Base-by-base conservation (phyloP, 1,284 basidiomycete species). In the Ganoderma sinense region DNA sequence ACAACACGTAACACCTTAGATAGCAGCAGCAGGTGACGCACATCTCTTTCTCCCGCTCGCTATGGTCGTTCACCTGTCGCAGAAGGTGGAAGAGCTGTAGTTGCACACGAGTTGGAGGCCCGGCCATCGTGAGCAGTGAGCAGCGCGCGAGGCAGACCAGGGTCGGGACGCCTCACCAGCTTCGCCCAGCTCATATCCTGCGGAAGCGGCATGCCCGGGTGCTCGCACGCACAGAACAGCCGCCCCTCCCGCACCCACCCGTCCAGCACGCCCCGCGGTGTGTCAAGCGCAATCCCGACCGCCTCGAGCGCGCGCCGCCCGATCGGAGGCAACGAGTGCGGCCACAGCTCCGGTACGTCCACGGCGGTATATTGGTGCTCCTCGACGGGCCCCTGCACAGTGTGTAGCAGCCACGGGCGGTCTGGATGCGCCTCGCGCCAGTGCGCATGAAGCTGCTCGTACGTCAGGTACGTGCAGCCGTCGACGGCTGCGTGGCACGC, bases 211-310 rank as follows among this genome's bases (percentile, higher is more conserved):
- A 71, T n/a, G 0, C 18, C 29, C n/a, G 70, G 70, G 36, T 69
- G 65, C 11, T 48, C 64, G 20, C 70, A 71, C 29, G 62, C 26
- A 55, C 70, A 71, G 31, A 62, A 68, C 33, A 71, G 56, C n/a
- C 65, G 31, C 1, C 65, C 65, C 5, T 26, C 23, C 8, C 48
- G 45, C 18, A 67, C 60, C 43, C 29, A 40, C 48, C 26, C 45
- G 36, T 55, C 45, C 14, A 67, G 36, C 31, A 23, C 23, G 2
- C 4, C 16, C 26, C 36, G 45, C 23, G 59, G 13, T 5, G 65
- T 67, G 16, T 60, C 45, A 7, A 29, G n/a, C 36, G 60, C 23
- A 36, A 67, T 23, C 2, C 39, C 60, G 5, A 26, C 45, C 16
- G 33, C 33, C 33, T 33, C 33, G 33, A 66, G 40, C 8, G 40